phyloP scores from a whole-genome alignment of 1,284 basidiomycete genomes.

The Ganoderma lucidum region DNA sequence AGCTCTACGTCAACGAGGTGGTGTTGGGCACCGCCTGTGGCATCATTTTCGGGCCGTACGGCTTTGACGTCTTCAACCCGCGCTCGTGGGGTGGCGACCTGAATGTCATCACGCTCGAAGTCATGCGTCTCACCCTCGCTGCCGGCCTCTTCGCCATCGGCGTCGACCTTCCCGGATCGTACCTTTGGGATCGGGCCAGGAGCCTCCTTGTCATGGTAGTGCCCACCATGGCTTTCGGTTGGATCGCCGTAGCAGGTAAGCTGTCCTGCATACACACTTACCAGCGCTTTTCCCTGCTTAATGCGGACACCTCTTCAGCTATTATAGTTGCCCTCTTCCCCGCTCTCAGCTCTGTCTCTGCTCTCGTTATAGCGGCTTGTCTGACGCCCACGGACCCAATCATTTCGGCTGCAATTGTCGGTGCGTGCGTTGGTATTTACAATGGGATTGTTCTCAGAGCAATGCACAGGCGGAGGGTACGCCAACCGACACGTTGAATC shows the following conservation, averaged over 20 bases:
- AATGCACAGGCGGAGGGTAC: conserved; percentile 78
- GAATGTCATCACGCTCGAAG: conserved; percentile 80
- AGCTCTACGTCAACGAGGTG: conserved; percentile 92
- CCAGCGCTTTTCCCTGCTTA: neutral
- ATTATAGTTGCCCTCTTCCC: conserved; percentile 76
- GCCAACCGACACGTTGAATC: conserved; percentile 91
- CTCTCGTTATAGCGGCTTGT: conserved; percentile 89
- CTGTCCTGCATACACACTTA: neutral
- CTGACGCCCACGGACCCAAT: conserved; percentile 95
- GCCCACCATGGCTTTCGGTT: conserved; percentile 83
- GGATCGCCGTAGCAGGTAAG: conserved; percentile 71
- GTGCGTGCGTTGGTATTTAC: conserved; percentile 43
- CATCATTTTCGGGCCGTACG: conserved; percentile 78
- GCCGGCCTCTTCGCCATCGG: conserved; percentile 79
- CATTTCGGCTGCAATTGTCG: conserved; percentile 70
- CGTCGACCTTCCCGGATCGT: conserved; percentile 73
- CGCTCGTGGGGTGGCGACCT: conserved; percentile 69
- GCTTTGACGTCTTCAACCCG: conserved; percentile 82
- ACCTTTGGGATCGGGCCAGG: conserved; percentile 68
- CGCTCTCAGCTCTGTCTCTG: conserved; percentile 70
- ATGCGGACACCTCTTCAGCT: conserved; percentile 14
- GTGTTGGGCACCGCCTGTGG: conserved; percentile 88
- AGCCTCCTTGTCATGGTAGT: conserved; percentile 72
- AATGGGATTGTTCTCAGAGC: conserved; percentile 30
- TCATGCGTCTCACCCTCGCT: conserved; percentile 75